Evolutionary conservation across 2,329 filamentous ascomycete genomes (phyloP), one percentile per base, ranked within the genome.

Genomic region (Phialemonium atrogriseum): DNA sequence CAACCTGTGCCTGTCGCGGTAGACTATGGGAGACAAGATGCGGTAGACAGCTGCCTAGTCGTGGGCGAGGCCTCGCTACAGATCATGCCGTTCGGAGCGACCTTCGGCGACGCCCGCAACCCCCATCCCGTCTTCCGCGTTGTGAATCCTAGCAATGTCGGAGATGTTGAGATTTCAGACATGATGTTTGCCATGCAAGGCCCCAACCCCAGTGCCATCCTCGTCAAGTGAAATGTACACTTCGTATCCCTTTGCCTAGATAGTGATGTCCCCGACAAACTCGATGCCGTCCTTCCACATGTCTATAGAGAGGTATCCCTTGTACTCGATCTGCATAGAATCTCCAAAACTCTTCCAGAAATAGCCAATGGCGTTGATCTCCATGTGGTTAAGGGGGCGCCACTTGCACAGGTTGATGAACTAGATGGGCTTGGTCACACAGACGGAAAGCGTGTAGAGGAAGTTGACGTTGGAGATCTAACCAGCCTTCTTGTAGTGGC

Each of bases 181-280:
- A 57, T 93, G 37, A 77, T 94, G 45, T 80, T 95, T 46, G 74
- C 84, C 56, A 94, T 86, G 23, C 71, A 77, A 44, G 88, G 87
- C 5, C 66, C 86, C 4, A 79, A 84, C 38, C 80, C 86, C 1
- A 88, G 88, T 42, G 87, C 85, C 10, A 84, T 94, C 47, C 71
- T 94, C 50, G 76, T 94, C 61, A 73, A 94, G 54, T 94, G 84
- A 81, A 94, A 94, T 58, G 66, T 94, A n/a, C n/a, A 58, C 52
- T 52, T 86, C 81, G 47, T 84, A 85, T 4, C 49, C 45, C 28
- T 62, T 50, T 0, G 65, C 61, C 65, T 69, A 74, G 6, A 39
- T 44, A 4, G 55, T 47, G 24, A 73, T 49, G 33, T 73, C 66
- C 4, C 66, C 56, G 27, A 58, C 53, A 46, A 72, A 73, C 25